phyloP scores from a whole-genome alignment of 805 yeast genomes.

The Wilhelminamyces savonicus region DNA sequence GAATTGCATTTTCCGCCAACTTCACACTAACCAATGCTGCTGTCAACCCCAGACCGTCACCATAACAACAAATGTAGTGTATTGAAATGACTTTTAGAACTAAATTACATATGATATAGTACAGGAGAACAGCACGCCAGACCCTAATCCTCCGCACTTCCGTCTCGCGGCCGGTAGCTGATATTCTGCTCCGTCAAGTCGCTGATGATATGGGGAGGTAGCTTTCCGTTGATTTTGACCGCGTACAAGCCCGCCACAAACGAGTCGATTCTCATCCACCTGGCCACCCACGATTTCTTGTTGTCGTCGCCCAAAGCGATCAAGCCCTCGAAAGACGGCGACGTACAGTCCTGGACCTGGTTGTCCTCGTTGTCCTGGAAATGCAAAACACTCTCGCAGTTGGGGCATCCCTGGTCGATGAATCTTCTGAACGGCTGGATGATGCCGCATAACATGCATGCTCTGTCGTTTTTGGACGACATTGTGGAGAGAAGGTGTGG shows the following conservation, averaged over 20 bases:
- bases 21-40: too few relatives aligned
- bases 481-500: slow-evolving; percentile 15
- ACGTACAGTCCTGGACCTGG: slow-evolving; percentile 83
- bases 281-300: slow-evolving; percentile 88
- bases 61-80: too few relatives aligned
- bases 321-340: slow-evolving; percentile 93
- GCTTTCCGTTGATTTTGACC: slow-evolving; percentile 83
- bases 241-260: slow-evolving; percentile 90
- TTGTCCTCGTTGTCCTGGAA: slow-evolving; percentile 74
- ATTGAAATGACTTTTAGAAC: too few relatives aligned
- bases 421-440: slow-evolving; percentile 73
- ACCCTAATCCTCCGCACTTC: slow-evolving; percentile 64
- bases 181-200: slow-evolving; percentile 71
- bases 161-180: slow-evolving; percentile 91
- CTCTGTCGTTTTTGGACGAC: slow-evolving; percentile 73
- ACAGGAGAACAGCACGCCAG: not conserved
- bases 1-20: too few relatives aligned
- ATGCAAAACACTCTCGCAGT: slow-evolving; percentile 85
- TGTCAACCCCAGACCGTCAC: too few relatives aligned
- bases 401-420: slow-evolving; percentile 87
- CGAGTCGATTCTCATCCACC: slow-evolving; percentile 88
- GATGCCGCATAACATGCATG: slow-evolving; percentile 95
- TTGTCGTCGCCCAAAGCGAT: slow-evolving; percentile 83
- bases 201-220: slow-evolving; percentile 79
- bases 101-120: too few relatives aligned